Evolutionary conservation across 2,329 filamentous ascomycete species (phyloP).

Genomic region (Fusarium oxysporum): DNA sequence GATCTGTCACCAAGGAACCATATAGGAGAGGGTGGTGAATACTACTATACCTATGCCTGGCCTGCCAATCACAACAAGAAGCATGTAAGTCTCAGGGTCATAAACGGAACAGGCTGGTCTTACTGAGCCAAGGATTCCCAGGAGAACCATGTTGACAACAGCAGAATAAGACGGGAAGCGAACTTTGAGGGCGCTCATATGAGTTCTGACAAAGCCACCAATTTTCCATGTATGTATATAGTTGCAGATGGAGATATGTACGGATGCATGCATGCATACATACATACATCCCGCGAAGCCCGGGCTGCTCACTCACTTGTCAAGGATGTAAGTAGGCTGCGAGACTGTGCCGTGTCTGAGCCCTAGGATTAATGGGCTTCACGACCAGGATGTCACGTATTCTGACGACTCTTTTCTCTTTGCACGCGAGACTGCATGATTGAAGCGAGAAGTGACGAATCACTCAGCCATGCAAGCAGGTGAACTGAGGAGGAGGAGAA

Average conservation of each 20-base stretch:
- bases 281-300: neutral
- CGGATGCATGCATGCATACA: slow-evolving; percentile 1
- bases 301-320: neutral
- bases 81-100: neutral
- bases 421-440: slow-evolving; percentile 21
- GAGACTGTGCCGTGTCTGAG: slow-evolving; percentile 30
- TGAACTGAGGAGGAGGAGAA: slow-evolving; percentile 1
- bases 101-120: neutral
- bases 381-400: slow-evolving; percentile 24
- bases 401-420: slow-evolving; percentile 24
- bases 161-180: slow-evolving; percentile 10
- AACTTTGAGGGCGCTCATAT: slow-evolving; percentile 22
- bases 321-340: slow-evolving; percentile 21
- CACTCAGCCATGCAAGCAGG: slow-evolving; percentile 17
- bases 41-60: neutral
- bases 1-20: neutral
- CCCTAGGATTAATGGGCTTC: slow-evolving; percentile 17
- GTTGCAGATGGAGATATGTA: slow-evolving; percentile 6
- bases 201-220: slow-evolving; percentile 20
- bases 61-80: neutral
- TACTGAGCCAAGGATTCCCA: slow-evolving; percentile 9
- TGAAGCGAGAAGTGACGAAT: slow-evolving; percentile 34
- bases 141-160: slow-evolving; percentile 11
- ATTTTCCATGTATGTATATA: neutral
- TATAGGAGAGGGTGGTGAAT: neutral